Base-by-base conservation (phyloP, 2,329 filamentous ascomycete genomes). In the Cordyceps farinosa region DNA sequence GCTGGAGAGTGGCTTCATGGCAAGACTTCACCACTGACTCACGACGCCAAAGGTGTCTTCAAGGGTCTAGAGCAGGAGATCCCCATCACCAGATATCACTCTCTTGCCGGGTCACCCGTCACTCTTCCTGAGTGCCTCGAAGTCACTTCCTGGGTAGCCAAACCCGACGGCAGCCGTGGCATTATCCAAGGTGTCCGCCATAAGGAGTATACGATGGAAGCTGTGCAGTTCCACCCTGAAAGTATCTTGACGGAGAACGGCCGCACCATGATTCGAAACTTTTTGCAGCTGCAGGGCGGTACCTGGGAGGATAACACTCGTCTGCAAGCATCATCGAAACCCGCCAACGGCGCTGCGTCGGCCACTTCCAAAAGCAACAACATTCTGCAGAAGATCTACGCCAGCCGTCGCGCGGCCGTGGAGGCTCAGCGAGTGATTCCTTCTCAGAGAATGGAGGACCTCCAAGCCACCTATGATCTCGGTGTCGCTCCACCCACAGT, bases 151-250 rank as follows among this genome's bases (percentile, higher is more conserved):
- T 97, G 92, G 89, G 92, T 95, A 61, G 84, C 87, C 38, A 86
- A 86, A 67, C 87, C 88, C 17, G 90, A 93, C 72, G 88, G 88
- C 58, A 87, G 86, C 36, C 92, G 90, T 67, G 91, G 90, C 36
- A 87, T 98, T 65, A 99, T 99, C 69, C 97, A 98, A 90, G 95
- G 95, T 53, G 90, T 99, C 52, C 88, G 95, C 52, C 95, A 99
- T 80, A 97, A 94, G 79, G 86, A 95, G 72, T 90, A 89, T 70
- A 85, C 91, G 1, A 83, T 98, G n/a, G 95, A 99, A 75, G 95
- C 93, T 47, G 95, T 99, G 17, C 95, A 99, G 73, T 99, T 98
- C 70, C 95, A 99, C 70, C 95, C 95, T 0, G 95, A 99, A 77
- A 98, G 94, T 74, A 99, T 99, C 64, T 79, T 99, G 58, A 97